Evolutionary conservation across 768 basidiomycete species (phyloP), one percentile per base, ranked within the genome.

Genomic region (Kwoniella dendrophila): DNA sequence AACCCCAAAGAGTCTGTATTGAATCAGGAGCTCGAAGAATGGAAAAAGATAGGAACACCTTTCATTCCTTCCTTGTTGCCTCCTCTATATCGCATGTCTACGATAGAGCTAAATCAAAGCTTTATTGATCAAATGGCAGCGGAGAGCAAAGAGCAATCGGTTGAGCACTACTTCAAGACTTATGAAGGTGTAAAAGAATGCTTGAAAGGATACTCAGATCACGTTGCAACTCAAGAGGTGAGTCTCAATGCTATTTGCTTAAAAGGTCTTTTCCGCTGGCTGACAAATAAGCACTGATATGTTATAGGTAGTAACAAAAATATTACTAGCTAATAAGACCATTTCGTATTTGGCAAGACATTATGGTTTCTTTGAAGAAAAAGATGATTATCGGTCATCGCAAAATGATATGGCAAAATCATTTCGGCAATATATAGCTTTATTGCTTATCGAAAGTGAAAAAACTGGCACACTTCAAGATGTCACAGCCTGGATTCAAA

Each of bases 291-390:
- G 12, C 6, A 11, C 24, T 8, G 7, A 26, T 10, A 8, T 18
- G 26, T 27, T 29, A 6, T 18, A 51, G 49, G n/a, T 33, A 10
- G 49, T n/a, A 11, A 26, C 30, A 16, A 16, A 30, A 6, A 29
- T 11, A 33, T 22, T 51, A n/a, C 12, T 33, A 2, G 16, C 27
- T 18, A 33, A 51, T 33, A 51, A 11, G 49, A 51, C 49, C 1
- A 32, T 51, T 18, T 51, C 49, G 49, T 14, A 51, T 33, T n/a
- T 51, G 14, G 49, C 49, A 18, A 4, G 32, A 18, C 49, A 51
- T 32, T 51, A 51, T 22, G 18, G 49, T n/a, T 33, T 51, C 7
- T 33, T 51, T 7, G n/a, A 51, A 12, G 18, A n/a, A 33, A 12
- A 14, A n/a, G n/a, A n/a, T n/a, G n/a, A 33, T 29, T n/a, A 14